phyloP scores from a whole-genome alignment of 2,329 filamentous ascomycete species.

The Aureobasidium zeae region DNA sequence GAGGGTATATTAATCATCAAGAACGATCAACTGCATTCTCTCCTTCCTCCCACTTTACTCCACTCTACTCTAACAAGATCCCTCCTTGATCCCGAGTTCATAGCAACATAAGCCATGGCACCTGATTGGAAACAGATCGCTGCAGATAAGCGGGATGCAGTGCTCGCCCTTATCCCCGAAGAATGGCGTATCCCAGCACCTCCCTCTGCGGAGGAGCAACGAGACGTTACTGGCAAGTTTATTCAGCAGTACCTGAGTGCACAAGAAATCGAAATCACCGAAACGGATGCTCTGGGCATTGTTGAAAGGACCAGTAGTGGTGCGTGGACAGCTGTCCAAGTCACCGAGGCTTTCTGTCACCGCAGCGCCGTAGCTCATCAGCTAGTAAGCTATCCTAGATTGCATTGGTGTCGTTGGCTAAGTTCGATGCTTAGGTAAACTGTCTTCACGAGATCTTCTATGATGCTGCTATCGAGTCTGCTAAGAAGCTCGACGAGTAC shows the following conservation, averaged over 20 bases:
- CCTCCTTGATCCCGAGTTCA: too few species aligned
- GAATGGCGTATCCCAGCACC: slow-evolving; percentile 46
- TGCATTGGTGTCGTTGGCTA: too few species aligned
- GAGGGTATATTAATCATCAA: neutral
- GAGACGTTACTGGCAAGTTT: slow-evolving; percentile 48
- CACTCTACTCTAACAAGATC: neutral
- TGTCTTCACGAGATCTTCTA: slow-evolving; percentile 43
- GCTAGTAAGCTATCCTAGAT: too few species aligned
- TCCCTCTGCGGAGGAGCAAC: slow-evolving; percentile 43
- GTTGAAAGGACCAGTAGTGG: slow-evolving; percentile 46
- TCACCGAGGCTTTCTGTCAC: slow-evolving; percentile 49
- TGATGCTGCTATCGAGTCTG: slow-evolving; percentile 35
- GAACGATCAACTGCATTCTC: neutral
- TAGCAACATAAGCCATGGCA: neutral
- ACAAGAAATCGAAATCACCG: slow-evolving; percentile 51
- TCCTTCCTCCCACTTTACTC: neutral
- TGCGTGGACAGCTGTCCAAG: slow-evolving; percentile 48
- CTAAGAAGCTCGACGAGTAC: slow-evolving; percentile 35
- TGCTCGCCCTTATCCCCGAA: slow-evolving; percentile 46
- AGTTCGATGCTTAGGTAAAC: slow-evolving; percentile 20
- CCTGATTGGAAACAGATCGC: slow-evolving; percentile 42
- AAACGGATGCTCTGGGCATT: slow-evolving; percentile 50
- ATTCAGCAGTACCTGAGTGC: slow-evolving; percentile 47
- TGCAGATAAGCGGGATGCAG: slow-evolving; percentile 45
- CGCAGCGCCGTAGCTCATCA: slow-evolving; percentile 46